Evolutionary conservation across 331 rosid genomes (phyloP).

Genomic region (Quercus lobata): DNA sequence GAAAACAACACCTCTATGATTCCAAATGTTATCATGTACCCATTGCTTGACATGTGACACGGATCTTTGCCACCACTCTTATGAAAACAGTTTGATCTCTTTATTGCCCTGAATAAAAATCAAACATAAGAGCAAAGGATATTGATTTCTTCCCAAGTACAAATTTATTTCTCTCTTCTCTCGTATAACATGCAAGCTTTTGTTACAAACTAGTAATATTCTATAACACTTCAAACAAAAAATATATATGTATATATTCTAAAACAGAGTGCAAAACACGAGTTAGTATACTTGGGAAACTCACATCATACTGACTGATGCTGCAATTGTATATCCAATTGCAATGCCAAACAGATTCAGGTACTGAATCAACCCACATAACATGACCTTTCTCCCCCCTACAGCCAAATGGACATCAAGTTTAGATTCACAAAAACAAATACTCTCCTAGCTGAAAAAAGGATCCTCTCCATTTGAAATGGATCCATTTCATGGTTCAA

Average conservation of each 20-base stretch:
- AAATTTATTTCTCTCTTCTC: too few species aligned
- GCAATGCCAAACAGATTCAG: conserved; percentile 63
- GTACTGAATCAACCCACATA: conserved; percentile 69
- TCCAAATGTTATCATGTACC: conserved; percentile 78
- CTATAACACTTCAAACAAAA: too few species aligned
- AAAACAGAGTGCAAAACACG: neutral
- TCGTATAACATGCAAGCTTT: neutral
- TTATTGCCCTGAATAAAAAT: conserved; percentile 51
- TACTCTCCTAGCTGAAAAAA: neutral
- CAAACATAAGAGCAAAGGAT: neutral
- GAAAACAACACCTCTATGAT: conserved; percentile 59
- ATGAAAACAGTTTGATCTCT: conserved; percentile 75
- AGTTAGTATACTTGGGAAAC: conserved; percentile 11
- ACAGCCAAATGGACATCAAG: conserved; percentile 4
- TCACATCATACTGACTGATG: conserved; percentile 86
- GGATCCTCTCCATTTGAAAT: too few species aligned
- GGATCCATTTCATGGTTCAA: too few species aligned
- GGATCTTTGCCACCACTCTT: conserved; percentile 69
- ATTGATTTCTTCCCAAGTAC: neutral
- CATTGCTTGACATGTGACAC: conserved; percentile 73
- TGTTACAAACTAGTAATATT: neutral
- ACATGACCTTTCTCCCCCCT: conserved; percentile 60
- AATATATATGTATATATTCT: too few species aligned
- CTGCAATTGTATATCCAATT: conserved; percentile 75
- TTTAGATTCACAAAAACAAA: neutral